Conservation (phyloP, 148 eudicot species). For the Simmondsia chinensis region DNA sequence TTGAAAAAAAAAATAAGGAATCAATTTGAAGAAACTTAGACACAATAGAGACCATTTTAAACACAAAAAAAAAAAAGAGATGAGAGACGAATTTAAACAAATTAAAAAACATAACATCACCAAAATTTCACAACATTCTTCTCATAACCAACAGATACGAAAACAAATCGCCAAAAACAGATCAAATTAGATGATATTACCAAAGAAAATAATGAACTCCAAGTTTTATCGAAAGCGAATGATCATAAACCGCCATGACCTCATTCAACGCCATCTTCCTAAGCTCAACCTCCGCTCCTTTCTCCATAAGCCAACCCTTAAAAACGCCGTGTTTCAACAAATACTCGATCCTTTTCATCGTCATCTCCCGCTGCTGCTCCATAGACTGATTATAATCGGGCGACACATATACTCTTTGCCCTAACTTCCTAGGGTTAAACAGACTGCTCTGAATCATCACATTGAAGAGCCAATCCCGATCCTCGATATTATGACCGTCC, state of each 20-base stretch:
- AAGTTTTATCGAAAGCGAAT: conserved; percentile 59
- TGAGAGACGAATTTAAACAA: too few relatives aligned
- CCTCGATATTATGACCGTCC: conserved; percentile 58
- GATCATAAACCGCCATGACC: conserved; percentile 49
- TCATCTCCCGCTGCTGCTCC: conserved; percentile 80
- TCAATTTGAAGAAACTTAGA: too few relatives aligned
- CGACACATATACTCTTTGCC: conserved; percentile 35
- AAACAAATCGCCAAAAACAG: neutral
- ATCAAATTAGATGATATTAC: conserved; percentile 13
- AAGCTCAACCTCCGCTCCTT: conserved; percentile 40
- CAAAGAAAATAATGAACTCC: conserved; percentile 84
- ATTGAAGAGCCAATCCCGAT: conserved; percentile 61
- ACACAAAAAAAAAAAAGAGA: too few relatives aligned
- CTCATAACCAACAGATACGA: neutral
- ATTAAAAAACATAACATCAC: too few relatives aligned
- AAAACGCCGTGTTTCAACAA: conserved; percentile 51
- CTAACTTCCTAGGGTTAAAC: conserved; percentile 45
- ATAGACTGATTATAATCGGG: conserved; percentile 70
- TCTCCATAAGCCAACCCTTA: conserved; percentile 47
- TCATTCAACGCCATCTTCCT: conserved; percentile 57
- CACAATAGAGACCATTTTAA: too few relatives aligned
- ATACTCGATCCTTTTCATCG: conserved; percentile 48
- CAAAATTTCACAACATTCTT: too few relatives aligned
- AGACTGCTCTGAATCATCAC: conserved; percentile 39
- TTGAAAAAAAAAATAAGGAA: too few relatives aligned